Percentiles rank a stretch among this genome's conserved stretches.
Conservation (phyloP, 2,329 filamentous ascomycete species). For the Calonectria montana region DNA sequence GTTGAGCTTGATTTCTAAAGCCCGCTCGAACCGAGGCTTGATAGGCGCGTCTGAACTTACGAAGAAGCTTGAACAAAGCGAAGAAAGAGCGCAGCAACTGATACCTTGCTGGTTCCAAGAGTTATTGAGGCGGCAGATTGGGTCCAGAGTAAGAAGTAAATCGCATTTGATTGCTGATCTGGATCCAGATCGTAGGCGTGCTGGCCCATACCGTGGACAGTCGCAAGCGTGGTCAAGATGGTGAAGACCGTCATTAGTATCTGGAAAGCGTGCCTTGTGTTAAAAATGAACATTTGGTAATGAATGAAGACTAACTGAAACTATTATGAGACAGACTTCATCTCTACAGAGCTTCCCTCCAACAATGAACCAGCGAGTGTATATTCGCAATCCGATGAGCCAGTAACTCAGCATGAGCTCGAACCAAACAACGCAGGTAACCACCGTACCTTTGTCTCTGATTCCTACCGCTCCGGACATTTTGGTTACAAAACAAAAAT, state of each 20-base stretch:
- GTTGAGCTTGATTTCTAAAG: too few species aligned
- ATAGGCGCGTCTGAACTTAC: neutral
- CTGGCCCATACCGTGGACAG: constrained; percentile 18
- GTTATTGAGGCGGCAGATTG: constrained; percentile 14
- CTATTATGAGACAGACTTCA: constrained; percentile 10
- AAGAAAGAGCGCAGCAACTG: constrained; percentile 17
- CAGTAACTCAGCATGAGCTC: constrained; percentile 4
- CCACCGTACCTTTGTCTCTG: constrained; percentile 6
- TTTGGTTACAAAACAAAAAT: too few species aligned
- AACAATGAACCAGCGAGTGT: constrained; percentile 18
- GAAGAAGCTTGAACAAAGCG: constrained; percentile 21
- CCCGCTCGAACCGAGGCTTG: too few species aligned
- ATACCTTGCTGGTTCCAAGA: constrained; percentile 20
- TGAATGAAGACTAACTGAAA: constrained; percentile 2
- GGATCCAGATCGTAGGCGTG: constrained; percentile 11
- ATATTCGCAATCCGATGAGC: constrained; percentile 14
- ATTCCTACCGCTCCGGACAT: neutral
- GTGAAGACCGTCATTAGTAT: constrained; percentile 18
- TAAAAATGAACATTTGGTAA: neutral
- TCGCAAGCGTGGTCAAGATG: constrained; percentile 5
- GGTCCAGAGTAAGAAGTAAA: constrained; percentile 2
- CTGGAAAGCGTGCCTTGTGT: neutral
- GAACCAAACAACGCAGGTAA: constrained; percentile 16
- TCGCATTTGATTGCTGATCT: constrained; percentile 2
- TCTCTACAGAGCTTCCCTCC: constrained; percentile 21